These are phyloP conservation scores for Wickerhamomyces xylosicus DNA, from an alignment of 805 yeast species.

Conservation along the genomic window DNA sequence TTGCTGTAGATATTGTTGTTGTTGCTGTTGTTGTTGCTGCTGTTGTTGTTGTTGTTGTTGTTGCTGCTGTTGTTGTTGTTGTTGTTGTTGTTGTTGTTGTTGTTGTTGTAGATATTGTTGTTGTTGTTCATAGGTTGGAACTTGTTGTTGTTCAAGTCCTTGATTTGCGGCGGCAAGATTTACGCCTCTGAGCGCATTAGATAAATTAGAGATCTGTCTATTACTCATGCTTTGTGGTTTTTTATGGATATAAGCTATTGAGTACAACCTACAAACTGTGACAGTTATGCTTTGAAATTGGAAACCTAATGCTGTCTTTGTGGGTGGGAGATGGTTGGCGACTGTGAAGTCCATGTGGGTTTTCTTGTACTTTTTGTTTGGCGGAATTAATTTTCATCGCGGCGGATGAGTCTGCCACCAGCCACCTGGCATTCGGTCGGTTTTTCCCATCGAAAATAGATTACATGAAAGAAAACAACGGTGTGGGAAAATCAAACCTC, in stretches of 20 bases:
- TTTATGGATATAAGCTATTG: too few species aligned
- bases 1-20: conserved; percentile 1
- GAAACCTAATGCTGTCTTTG: too few species aligned
- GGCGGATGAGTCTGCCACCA: too few species aligned
- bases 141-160: conserved; percentile 1
- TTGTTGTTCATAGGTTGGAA: conserved; percentile 1
- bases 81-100: conserved; percentile 3
- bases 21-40: conserved; percentile 2
- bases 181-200: neutral
- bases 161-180: neutral
- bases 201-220: conserved; percentile 1
- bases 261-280: too few species aligned
- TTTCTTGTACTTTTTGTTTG: too few species aligned
- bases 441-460: too few species aligned
- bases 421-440: too few species aligned
- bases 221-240: neutral
- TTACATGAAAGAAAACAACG: too few species aligned
- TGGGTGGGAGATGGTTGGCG: too few species aligned
- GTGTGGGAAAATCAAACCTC: too few species aligned
- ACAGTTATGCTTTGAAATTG: too few species aligned
- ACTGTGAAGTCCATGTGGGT: too few species aligned
- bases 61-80: conserved; percentile 5
- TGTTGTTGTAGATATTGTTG: conserved; percentile 9
- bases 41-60: conserved; percentile 4
- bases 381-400: neutral